phyloP scores from a whole-genome alignment of 179 eudicot species.

The Vitellaria paradoxa region DNA sequence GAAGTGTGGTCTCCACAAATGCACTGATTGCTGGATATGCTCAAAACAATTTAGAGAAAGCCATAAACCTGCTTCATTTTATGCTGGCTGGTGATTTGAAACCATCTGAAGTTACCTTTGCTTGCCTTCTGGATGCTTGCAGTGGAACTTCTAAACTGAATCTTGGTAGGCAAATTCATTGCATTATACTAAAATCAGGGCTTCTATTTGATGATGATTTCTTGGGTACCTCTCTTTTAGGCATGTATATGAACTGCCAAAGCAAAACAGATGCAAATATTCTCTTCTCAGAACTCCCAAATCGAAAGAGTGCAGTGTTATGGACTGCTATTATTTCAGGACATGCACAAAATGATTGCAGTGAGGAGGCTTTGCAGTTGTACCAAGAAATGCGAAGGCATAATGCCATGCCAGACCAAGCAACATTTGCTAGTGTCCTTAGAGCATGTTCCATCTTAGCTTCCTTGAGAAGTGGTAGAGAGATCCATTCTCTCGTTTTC shows the following conservation, averaged over 20 bases:
- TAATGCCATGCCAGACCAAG: slow-evolving; percentile 78
- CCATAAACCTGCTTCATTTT: slow-evolving; percentile 43
- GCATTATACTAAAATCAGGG: slow-evolving; percentile 56
- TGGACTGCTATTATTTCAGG: slow-evolving; percentile 97
- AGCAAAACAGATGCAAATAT: slow-evolving; percentile 42
- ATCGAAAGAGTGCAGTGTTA: slow-evolving; percentile 53
- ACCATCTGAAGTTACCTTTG: slow-evolving; percentile 81
- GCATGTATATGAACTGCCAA: slow-evolving; percentile 60
- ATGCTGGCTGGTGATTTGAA: slow-evolving; percentile 55
- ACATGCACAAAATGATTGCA: slow-evolving; percentile 51
- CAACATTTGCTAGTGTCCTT: slow-evolving; percentile 79
- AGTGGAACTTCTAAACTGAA: slow-evolving; percentile 27
- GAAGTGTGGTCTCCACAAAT: slow-evolving; percentile 64
- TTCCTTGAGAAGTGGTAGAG: slow-evolving; percentile 61
- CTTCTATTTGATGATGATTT: slow-evolving; percentile 46
- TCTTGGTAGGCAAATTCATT: slow-evolving; percentile 77
- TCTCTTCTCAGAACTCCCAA: slow-evolving; percentile 61
- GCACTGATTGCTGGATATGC: slow-evolving; percentile 76
- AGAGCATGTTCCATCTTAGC: slow-evolving; percentile 67
- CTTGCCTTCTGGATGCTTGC: slow-evolving; percentile 67
- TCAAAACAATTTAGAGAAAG: slow-evolving; percentile 43
- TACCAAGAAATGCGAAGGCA: slow-evolving; percentile 62
- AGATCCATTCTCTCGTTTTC: slow-evolving; percentile 64
- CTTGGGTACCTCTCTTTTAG: slow-evolving; percentile 70
- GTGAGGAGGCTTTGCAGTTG: slow-evolving; percentile 56